Conservation (phyloP, 2,329 filamentous ascomycete species). For the Talaromyces albobiverticillius region DNA sequence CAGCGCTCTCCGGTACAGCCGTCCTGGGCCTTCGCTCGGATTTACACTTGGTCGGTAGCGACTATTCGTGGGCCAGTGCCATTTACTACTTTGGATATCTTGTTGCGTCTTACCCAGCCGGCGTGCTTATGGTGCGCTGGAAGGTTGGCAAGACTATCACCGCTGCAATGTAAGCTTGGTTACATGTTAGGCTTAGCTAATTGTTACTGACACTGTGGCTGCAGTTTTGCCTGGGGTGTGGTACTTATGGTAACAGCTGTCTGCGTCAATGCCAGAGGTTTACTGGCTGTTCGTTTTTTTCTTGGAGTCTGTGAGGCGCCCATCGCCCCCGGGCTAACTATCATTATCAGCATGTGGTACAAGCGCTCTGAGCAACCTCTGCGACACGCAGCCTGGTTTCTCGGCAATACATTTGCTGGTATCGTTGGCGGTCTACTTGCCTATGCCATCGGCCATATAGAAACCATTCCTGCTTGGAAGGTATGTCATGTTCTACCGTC, state of each 20-base stretch:
- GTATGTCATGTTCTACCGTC: background rate
- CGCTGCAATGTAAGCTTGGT: background rate
- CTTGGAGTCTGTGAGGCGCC: constrained; percentile 54
- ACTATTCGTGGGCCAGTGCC: too few species aligned
- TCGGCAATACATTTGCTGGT: constrained; percentile 27
- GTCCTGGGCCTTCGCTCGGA: too few species aligned
- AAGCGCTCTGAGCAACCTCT: constrained; percentile 56
- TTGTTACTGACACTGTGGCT: background rate
- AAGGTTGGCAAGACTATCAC: background rate
- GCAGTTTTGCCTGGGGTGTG: too few species aligned
- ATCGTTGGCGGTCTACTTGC: constrained; percentile 55
- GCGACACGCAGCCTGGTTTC: constrained; percentile 5
- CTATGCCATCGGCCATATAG: constrained; percentile 38
- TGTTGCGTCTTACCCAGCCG: too few species aligned
- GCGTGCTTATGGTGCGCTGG: background rate
- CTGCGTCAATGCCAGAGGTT: constrained; percentile 36
- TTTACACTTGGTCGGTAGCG: too few species aligned
- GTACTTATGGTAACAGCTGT: too few species aligned
- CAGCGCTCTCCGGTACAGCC: too few species aligned
- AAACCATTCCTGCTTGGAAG: too few species aligned
- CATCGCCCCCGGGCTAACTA: constrained; percentile 43
- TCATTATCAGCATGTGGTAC: constrained; percentile 48
- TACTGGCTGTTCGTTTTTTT: constrained; percentile 52
- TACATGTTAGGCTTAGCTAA: too few species aligned
- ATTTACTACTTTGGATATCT: too few species aligned